Percentiles rank a stretch among this genome's conserved stretches.
These are phyloP conservation scores for Rhizopus stolonifer DNA, from an alignment of 371 early-diverging fungal species.

Conservation along the genomic window DNA sequence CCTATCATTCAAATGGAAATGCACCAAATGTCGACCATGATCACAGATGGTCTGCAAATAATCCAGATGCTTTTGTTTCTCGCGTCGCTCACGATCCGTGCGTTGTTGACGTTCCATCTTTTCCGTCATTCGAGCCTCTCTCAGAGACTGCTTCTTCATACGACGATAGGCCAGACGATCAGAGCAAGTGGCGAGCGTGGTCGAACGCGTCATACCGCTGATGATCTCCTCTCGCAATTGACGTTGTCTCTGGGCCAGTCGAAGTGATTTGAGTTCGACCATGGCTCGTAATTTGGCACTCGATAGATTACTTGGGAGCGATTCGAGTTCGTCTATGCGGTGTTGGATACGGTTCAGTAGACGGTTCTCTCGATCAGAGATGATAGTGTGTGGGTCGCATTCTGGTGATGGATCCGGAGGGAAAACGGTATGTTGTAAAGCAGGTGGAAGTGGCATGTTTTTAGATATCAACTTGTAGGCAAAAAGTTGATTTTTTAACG, in stretches of 20 bases:
- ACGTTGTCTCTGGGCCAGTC: constrained; percentile 75
- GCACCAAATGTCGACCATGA: constrained; percentile 76
- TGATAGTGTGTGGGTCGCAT: constrained; percentile 71
- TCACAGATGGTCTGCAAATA: constrained; percentile 73
- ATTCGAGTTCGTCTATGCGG: constrained; percentile 78
- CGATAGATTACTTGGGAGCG: constrained; percentile 32
- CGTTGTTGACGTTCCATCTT: constrained; percentile 87
- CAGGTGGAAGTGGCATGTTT: constrained; percentile 75
- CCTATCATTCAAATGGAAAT: constrained; percentile 64
- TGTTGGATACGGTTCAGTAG: constrained; percentile 65
- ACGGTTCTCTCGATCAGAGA: constrained; percentile 74
- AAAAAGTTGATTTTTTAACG: constrained; percentile 76
- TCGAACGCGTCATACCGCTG: constrained; percentile 61
- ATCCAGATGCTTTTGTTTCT: constrained; percentile 82
- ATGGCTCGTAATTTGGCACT: constrained; percentile 59
- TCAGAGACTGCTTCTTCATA: constrained; percentile 85
- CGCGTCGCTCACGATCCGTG: constrained; percentile 82
- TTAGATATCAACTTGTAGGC: constrained; percentile 81
- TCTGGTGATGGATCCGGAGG: constrained; percentile 65
- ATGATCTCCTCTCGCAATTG: constrained; percentile 81
- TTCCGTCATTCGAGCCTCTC: constrained; percentile 91
- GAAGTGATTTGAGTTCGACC: constrained; percentile 86
- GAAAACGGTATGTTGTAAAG: constrained; percentile 73
- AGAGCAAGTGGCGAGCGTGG: constrained; percentile 76
- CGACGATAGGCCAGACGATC: constrained; percentile 81